Percentiles rank a stretch among this genome's conserved stretches.
Evolutionary conservation across 805 yeast species (phyloP).

Genomic region (Cyberlindnera petersonii): DNA sequence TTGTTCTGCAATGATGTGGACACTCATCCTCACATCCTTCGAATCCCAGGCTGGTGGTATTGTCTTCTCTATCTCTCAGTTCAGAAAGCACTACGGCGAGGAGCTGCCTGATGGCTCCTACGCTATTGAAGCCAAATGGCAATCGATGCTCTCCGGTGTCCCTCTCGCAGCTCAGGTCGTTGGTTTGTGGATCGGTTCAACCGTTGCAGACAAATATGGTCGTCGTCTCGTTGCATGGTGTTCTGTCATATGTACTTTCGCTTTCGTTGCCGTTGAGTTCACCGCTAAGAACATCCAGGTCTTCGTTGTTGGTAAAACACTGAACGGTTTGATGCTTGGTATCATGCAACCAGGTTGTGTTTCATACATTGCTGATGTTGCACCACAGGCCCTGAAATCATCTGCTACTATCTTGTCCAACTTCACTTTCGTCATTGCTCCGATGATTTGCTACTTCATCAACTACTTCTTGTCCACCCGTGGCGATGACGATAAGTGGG

Average conservation of each 20-base stretch:
- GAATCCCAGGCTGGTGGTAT: constrained; percentile 37
- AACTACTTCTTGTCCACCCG: constrained; percentile 21
- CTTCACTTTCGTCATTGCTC: constrained; percentile 34
- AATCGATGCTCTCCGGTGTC: constrained; percentile 35
- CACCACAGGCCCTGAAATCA: constrained; percentile 38
- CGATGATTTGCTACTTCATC: constrained; percentile 33
- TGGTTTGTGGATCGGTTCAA: constrained; percentile 24
- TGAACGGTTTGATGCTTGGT: constrained; percentile 30
- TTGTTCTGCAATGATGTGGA: constrained; percentile 36
- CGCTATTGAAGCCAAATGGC: constrained; percentile 40
- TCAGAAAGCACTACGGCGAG: constrained; percentile 33
- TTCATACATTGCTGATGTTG: constrained; percentile 39
- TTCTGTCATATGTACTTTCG: constrained; percentile 29
- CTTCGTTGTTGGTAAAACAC: constrained; percentile 33
- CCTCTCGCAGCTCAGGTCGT: constrained; percentile 30
- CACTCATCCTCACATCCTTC: constrained; percentile 40
- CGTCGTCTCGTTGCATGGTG: constrained; percentile 31
- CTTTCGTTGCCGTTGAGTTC: constrained; percentile 37
- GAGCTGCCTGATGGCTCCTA: constrained; percentile 29
- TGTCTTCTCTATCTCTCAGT: constrained; percentile 33
- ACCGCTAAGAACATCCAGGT: constrained; percentile 34
- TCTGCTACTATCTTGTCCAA: constrained; percentile 35
- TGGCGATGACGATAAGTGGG: constrained; percentile 21
- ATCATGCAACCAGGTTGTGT: constrained; percentile 32
- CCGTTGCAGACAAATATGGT: constrained; percentile 33